Base-by-base conservation (phyloP, 1,139 yeast genomes). In the Nakaseomyces bracarensis region DNA sequence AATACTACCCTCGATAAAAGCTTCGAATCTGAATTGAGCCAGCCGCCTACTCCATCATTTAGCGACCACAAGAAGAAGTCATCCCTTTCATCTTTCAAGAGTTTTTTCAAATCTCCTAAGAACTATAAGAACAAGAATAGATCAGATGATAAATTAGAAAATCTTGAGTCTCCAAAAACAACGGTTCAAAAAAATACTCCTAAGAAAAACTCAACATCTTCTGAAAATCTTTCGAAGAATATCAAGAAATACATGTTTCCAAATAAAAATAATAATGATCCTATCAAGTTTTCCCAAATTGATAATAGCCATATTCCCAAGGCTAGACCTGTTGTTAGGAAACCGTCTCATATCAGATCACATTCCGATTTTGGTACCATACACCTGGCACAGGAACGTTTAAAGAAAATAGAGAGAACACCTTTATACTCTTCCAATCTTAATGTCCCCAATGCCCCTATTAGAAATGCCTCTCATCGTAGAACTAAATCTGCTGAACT, bases 71-170 rank as follows among this genome's bases (percentile, higher is more conserved):
- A 49, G 36, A 61, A 60, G 39, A 57, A 58, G 40, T 43, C 57
- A 1, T 57, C 64, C 3, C 54, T 60, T 22, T 45, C 46, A 16
- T 57, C 61, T 2, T 41, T 61, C 21, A 61, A 53, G 37, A 59
- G 51, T 37, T 42, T 61, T 14, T 60, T 61, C 47, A 57, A 48
- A 40, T 56, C 61, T 1, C 61, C 63, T 7, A 52, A 49, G 38
- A 36, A 52, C 7, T 25, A 43, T 10, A 46, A 45, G 29, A 26
- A 22, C 15, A 39, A 27, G 21, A 37, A 26, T 10, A 37, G 38
- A 21, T 16, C 29, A 11, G 34, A 22, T 22, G 35, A 37, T n/a
- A 39, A 39, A 11, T 15, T 21, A 10, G 45, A 23, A 37, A 40
- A 18, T 13, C 41, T 21, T 31, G 43, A 18, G 33, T 38, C 36